phyloP scores from a whole-genome alignment of 352 stramenopile species.

The Pythium oligandrum region DNA sequence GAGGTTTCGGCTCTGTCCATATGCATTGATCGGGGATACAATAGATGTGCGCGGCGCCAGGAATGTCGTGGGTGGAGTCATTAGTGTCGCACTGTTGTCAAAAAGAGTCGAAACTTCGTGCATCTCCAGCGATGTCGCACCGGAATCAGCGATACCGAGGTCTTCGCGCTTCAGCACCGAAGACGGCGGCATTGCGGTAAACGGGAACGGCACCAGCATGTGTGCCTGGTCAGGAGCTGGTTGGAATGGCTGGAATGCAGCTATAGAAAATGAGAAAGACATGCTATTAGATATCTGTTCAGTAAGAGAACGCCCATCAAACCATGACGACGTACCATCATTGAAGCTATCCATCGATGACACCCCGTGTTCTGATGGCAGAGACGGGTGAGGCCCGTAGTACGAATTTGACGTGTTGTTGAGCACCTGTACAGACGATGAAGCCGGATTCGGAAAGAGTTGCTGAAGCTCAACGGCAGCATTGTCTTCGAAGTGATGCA shows the following conservation, averaged over 20 bases:
- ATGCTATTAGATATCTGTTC: not conserved
- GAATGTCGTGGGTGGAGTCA: slow-evolving; percentile 21
- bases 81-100: slow-evolving; percentile 14
- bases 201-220: slow-evolving; percentile 23
- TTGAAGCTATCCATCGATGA: slow-evolving; percentile 11
- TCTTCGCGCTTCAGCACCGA: slow-evolving; percentile 17
- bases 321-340: slow-evolving; percentile 12
- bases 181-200: slow-evolving; percentile 1
- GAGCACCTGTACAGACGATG: not conserved
- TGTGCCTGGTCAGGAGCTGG: slow-evolving; percentile 1
- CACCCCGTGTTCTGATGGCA: slow-evolving; percentile 6
- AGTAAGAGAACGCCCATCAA: no score
- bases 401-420: no score
- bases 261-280: slow-evolving; percentile 1
- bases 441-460: slow-evolving; percentile 13
- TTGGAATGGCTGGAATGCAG: slow-evolving; percentile 11
- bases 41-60: slow-evolving; percentile 18
- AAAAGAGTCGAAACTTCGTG: slow-evolving; percentile 18
- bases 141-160: slow-evolving; percentile 2
- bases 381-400: no score
- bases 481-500: slow-evolving; percentile 18
- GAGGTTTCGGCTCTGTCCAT: slow-evolving; percentile 10
- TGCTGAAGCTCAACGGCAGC: slow-evolving; percentile 19
- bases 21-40: slow-evolving; percentile 19
- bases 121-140: slow-evolving; percentile 12